Evolutionary conservation across 305 asterid genomes (phyloP), one percentile per base, ranked within the genome.

Genomic region (Rubia tinctorum): DNA sequence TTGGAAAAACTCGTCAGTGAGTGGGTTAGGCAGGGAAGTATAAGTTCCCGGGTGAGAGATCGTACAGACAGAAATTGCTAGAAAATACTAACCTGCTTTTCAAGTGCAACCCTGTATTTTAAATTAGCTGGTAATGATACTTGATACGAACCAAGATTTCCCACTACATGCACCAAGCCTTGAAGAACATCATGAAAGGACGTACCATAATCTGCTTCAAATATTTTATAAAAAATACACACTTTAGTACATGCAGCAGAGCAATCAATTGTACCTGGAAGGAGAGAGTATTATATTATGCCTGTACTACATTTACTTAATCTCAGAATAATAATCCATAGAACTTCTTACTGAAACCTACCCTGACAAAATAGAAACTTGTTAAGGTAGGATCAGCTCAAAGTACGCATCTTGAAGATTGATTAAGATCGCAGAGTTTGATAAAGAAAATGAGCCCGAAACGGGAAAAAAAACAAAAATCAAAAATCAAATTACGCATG

Each of bases 51-150:
- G 15, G 64, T 27, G 25, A 23, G 64, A 37, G 63, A 13, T 13
- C 23, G 34, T 0, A 37, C 14, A 63, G 13, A 37, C 23, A 18
- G 51, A 18, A 39, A 7, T 66, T 6, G 60, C 17, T 44, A 75
- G 51, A 59, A 62, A 23, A 75, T 34, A 47, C 80, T 69, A 75
- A 91, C 98, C 97, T 93, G 98, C 83, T 89, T 93, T 82, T 91
- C 97, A 75, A 93, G 96, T 40, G 97, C 96, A 76, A 90, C 78
- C 89, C 87, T 79, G 74, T 93, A 93, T 84, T 85, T 91, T 74
- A 90, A 90, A 84, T 88, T 88, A 74, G 97, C 90, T 75, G 96
- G 96, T 39, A 79, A 84, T 30, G 91, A 87, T 71, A 91, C 85
- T 83, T 84, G 87, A 78, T 86, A 93, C 30, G 96, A 82, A 80